Evolutionary conservation across 805 yeast genomes (phyloP), one percentile per base, ranked within the genome.

Genomic region (Lipomyces starkeyi): DNA sequence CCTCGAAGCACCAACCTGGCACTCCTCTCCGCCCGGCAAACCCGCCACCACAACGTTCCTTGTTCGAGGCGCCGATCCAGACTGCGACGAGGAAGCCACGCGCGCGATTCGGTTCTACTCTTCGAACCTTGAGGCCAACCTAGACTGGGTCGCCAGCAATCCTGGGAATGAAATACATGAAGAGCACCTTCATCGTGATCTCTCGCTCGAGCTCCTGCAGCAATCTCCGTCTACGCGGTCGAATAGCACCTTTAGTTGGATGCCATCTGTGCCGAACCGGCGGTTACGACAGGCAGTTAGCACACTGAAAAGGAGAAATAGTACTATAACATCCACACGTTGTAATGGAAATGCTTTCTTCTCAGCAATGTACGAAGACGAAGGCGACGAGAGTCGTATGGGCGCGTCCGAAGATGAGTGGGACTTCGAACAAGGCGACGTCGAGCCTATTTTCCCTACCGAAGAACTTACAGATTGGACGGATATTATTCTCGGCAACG

Each of bases 291-390:
- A n/a, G 8, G 49, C 49, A 43, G 49, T 43, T n/a, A n/a, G 49
- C 49, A 43, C 49, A 8, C 8, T 43, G 49, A 43, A 43, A 43
- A 43, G 49, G 22, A 17, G 49, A 8, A n/a, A n/a, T 17, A 43
- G 49, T 7, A n/a, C 20, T n/a, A 43, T 8, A 43, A 17, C 20
- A n/a, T 43, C 49, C 22, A 17, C 49, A 43, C 9, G 49, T 3
- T n/a, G 49, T 43, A 43, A 43, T n/a, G 49, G 22, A n/a, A 43
- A 17, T 5, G 49, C 22, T 6, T 43, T 43, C 22, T 43, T 43
- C 49, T 43, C 49, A n/a, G 49, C 49, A n/a, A 43, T 43, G 49
- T 43, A 43, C 49, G 49, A 43, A 43, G 49, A 43, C 49, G 49
- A 43, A 4, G 9, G 49, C 8, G 49, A 43, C 49, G 22, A 43